A percentile compares a stretch with the other conserved stretches of the same genome.
Conservation (phyloP, 2,329 filamentous ascomycete species). For the Fusarium transvaalense region DNA sequence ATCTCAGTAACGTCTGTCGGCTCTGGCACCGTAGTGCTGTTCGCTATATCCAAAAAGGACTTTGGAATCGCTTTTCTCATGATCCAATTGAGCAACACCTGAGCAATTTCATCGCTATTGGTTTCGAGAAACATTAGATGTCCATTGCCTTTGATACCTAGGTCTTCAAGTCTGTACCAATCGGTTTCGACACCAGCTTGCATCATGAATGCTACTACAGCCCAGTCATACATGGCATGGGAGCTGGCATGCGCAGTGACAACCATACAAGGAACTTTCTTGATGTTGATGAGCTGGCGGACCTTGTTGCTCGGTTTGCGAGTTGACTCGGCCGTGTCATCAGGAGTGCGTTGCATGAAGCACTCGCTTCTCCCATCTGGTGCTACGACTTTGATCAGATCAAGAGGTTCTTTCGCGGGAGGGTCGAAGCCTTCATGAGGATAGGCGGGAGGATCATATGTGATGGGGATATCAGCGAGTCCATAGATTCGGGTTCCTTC, state of each 20-base stretch:
- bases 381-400: slow-evolving; percentile 20
- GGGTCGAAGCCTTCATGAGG: slow-evolving; percentile 23
- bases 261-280: slow-evolving; percentile 61
- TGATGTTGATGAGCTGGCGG: slow-evolving; percentile 62
- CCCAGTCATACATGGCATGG: slow-evolving; percentile 68
- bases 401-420: slow-evolving; percentile 25
- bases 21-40: slow-evolving; percentile 7
- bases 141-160: slow-evolving; percentile 65
- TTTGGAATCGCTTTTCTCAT: slow-evolving; percentile 11
- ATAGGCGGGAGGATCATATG: slow-evolving; percentile 56
- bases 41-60: background rate
- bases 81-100: slow-evolving; percentile 56
- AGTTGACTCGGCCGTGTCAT: background rate
- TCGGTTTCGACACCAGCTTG: slow-evolving; percentile 64
- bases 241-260: slow-evolving; percentile 66
- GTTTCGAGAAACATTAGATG: slow-evolving; percentile 67
- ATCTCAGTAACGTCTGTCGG: slow-evolving; percentile 1
- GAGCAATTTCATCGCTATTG: slow-evolving; percentile 61
- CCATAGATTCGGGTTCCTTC: slow-evolving; percentile 54
- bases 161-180: slow-evolving; percentile 59
- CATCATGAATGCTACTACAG: slow-evolving; percentile 63
- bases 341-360: slow-evolving; percentile 38
- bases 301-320: background rate
- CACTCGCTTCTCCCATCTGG: slow-evolving; percentile 37
- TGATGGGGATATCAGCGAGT: slow-evolving; percentile 57